Evolutionary conservation across 2,329 filamentous ascomycete species (phyloP).

Genomic region (Coccinonectria pachysandricola): DNA sequence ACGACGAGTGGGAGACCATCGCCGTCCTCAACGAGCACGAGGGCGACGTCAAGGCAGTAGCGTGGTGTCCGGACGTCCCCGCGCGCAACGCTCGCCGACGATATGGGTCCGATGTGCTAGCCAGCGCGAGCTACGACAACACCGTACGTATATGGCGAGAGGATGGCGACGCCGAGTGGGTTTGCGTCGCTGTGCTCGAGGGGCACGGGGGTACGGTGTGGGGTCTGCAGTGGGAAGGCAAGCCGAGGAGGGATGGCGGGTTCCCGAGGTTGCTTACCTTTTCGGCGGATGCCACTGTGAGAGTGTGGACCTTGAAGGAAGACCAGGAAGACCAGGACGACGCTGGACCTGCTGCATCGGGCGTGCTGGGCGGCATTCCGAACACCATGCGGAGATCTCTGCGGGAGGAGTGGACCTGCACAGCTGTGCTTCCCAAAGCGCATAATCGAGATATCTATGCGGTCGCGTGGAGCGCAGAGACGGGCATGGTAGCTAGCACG

Average conservation of each 20-base stretch:
- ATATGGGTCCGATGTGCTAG: slow-evolving; percentile 62
- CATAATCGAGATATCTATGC: slow-evolving; percentile 81
- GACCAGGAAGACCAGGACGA: slow-evolving; percentile 35
- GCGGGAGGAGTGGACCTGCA: slow-evolving; percentile 77
- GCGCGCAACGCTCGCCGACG: slow-evolving; percentile 34
- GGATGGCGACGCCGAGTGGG: slow-evolving; percentile 84
- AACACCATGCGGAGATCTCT: slow-evolving; percentile 75
- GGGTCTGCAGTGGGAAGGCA: slow-evolving; percentile 65
- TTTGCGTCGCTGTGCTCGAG: slow-evolving; percentile 70
- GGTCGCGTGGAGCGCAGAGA: slow-evolving; percentile 68
- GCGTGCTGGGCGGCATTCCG: slow-evolving; percentile 55
- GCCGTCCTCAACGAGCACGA: slow-evolving; percentile 92
- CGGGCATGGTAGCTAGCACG: slow-evolving; percentile 73
- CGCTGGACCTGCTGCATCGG: slow-evolving; percentile 23
- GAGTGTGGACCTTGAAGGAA: slow-evolving; percentile 64
- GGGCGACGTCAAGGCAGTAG: slow-evolving; percentile 87
- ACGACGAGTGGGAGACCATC: slow-evolving; percentile 94
- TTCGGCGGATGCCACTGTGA: slow-evolving; percentile 71
- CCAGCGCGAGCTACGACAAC: slow-evolving; percentile 89
- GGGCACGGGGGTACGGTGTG: slow-evolving; percentile 84
- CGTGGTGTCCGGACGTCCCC: slow-evolving; percentile 70
- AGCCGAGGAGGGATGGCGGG: slow-evolving; percentile 24
- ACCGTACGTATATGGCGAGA: slow-evolving; percentile 82
- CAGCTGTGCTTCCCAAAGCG: slow-evolving; percentile 59
- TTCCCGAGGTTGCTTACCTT: slow-evolving; percentile 65